A percentile compares a stretch with the other conserved stretches of the same genome.
phyloP scores from a whole-genome alignment of 441 rosid species.

The Rhodomyrtus psidioides region DNA sequence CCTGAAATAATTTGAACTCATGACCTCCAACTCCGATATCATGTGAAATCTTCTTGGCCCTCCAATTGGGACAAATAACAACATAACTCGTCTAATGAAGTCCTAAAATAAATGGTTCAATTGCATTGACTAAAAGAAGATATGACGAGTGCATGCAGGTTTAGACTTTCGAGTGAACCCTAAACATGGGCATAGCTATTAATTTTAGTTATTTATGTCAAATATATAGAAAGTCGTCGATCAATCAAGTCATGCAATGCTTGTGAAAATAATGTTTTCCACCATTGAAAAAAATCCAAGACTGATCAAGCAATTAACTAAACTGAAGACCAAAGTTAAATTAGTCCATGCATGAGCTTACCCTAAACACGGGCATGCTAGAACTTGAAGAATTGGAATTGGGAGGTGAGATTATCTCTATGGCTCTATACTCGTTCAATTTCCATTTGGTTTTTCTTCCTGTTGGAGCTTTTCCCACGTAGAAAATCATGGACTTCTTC shows the following conservation, averaged over 20 bases:
- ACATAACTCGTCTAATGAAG: neutral
- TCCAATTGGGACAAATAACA: neutral
- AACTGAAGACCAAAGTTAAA: neutral
- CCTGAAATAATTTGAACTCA: neutral
- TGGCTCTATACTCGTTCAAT: slow-evolving; percentile 77
- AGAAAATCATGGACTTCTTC: slow-evolving; percentile 85
- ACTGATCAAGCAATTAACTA: neutral
- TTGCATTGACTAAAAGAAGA: neutral
- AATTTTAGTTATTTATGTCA: neutral
- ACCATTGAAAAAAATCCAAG: neutral
- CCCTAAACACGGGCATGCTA: neutral
- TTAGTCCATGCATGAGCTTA: neutral
- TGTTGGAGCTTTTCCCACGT: slow-evolving; percentile 59
- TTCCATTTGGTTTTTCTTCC: slow-evolving; percentile 81
- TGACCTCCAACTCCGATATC: neutral
- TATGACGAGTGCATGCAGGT: neutral
- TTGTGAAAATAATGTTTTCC: neutral
- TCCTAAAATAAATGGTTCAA: neutral
- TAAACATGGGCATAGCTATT: neutral
- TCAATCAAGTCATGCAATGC: neutral
- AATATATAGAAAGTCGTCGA: neutral
- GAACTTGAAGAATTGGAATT: neutral
- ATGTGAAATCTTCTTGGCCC: too few species aligned
- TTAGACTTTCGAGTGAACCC: neutral
- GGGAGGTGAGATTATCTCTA: slow-evolving; percentile 11